Percentiles rank a stretch among this genome's conserved stretches.
These are phyloP conservation scores for Tulasnella sp. DNA, from an alignment of 768 basidiomycete genomes.

Conservation along the genomic window DNA sequence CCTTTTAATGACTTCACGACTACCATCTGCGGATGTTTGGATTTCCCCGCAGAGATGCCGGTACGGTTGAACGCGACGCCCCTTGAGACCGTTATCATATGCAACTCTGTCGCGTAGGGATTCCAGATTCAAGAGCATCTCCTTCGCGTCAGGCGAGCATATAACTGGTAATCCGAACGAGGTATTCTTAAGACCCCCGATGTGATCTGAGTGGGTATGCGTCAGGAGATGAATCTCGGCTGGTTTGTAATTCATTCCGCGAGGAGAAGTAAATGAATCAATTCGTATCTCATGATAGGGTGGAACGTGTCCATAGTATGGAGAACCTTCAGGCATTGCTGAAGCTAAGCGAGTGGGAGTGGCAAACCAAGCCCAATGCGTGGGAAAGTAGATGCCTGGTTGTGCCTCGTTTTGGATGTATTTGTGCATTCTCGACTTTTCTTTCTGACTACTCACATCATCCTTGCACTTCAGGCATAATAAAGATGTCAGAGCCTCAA, in stretches of 20 bases:
- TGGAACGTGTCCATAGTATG: conserved; percentile 58
- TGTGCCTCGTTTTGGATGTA: too few species aligned
- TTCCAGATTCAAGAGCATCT: conserved; percentile 68
- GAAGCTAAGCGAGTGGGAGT: background rate
- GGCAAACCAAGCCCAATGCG: too few species aligned
- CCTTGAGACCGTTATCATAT: conserved; percentile 37
- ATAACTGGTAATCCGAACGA: conserved; percentile 60
- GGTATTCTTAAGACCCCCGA: conserved; percentile 58
- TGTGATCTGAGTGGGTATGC: conserved; percentile 84
- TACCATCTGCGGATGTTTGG: conserved; percentile 34
- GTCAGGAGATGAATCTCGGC: conserved; percentile 59
- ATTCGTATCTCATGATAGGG: conserved; percentile 73
- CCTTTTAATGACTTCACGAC: conserved; percentile 36
- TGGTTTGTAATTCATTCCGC: conserved; percentile 26
- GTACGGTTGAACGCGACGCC: conserved; percentile 46
- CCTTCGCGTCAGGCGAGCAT: conserved; percentile 72
- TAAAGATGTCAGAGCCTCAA: too few species aligned
- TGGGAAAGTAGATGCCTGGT: too few species aligned
- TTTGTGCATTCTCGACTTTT: too few species aligned
- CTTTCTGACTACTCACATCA: background rate
- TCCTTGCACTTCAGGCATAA: too few species aligned
- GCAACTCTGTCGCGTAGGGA: conserved; percentile 50
- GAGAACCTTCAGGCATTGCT: conserved; percentile 61
- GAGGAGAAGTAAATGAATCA: conserved; percentile 53
- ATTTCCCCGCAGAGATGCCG: conserved; percentile 53